Evolutionary conservation across 176 grass and related monocot genomes (phyloP), one percentile per base, ranked within the genome.

Genomic region (Dendrocalamus sinicus): DNA sequence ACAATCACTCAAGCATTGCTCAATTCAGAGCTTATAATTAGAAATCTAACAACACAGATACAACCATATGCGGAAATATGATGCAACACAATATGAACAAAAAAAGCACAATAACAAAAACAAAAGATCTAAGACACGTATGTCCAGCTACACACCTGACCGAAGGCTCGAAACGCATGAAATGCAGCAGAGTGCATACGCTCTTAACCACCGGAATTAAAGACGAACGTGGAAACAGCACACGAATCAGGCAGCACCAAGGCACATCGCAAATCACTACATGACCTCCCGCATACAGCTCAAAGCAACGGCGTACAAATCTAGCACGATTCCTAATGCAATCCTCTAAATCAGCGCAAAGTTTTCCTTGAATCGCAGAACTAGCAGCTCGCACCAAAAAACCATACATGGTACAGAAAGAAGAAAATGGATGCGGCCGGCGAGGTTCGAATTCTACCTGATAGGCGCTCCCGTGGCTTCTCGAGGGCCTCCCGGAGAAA

Each of bases 401-500:
- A 26, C 22, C 32, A 6, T 10, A 3, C 6, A 53, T 7, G 44
- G n/a, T 52, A n/a, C 2, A 26, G 50, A 30, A 57, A 32, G 16
- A 46, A 48, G 9, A 32, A 24, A 39, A 53, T 24, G 19, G 73
- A 9, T n/a, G 37, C 17, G 1, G 72, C 22, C n/a, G 52, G 30
- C 4, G n/a, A 12, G 47, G 12, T 19, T 37, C 7, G 17, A 65
- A 70, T 59, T 72, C 46, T 78, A 99, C 96, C 92, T 35, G 94
- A 88, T 12, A 99, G 85, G 12, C 97, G 77, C 79, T 99, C 97
- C 43, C 97, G 85, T 37, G 97, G 97, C 86, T 99, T 99, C 92
- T 99, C 97, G 75, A 99, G 82, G 1, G 97, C 97, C 85, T 99
- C 97, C 9, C 89, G 83, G 16, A 99, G 89, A 82, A 99, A 99